Base-by-base conservation (phyloP, 225 moss, liverwort and hornwort genomes). In the Polytrichum commune region DNA sequence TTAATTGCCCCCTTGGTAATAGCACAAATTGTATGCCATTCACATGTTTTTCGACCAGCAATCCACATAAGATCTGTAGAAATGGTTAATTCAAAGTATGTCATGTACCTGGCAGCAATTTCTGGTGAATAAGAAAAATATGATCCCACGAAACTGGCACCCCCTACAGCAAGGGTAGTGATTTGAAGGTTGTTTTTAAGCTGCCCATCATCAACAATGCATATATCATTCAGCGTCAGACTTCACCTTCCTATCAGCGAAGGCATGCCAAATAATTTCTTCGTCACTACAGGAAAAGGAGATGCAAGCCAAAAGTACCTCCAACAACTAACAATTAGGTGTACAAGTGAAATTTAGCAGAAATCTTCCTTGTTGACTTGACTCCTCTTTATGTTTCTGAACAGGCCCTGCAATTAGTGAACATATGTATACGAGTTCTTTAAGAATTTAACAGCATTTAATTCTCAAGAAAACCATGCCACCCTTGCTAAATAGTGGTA, bases 161-260 rank as follows among this genome's bases (percentile, higher is more conserved):
- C 79, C 38, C 97, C 97, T 19, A 91, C 63, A 29, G 73, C 90
- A 28, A 95, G 63, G 4, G 97, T 98, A 22, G 91, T 77, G 25
- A 83, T 7, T 72, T 91, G 94, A 66, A 98, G 85, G 66, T 90
- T 86, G 38, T 74, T 32, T 74, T 98, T 98, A 18, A 98, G 85
- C 95, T 92, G 85, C 78, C 69, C 55, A 62, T 38, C 71, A 63
- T 56, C 77, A 67, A 68, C 19, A 72, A 75, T 58, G 24, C 58
- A 58, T 22, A 58, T 22, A 23, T 22, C 64, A 64, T 20, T 25
- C 25, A 64, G 4, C 46, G 1, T 13, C 16, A 46, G 46, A 46
- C 13, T 46, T 13, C 46, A 46, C 46, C 16, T 46, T 46, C 16
- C 46, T 46, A 46, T 46, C 46, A 46, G 46, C 46, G 13, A 62